Evolutionary conservation across 2,329 filamentous ascomycete genomes (phyloP), one percentile per base, ranked within the genome.

Genomic region (Aspergillus sp.): DNA sequence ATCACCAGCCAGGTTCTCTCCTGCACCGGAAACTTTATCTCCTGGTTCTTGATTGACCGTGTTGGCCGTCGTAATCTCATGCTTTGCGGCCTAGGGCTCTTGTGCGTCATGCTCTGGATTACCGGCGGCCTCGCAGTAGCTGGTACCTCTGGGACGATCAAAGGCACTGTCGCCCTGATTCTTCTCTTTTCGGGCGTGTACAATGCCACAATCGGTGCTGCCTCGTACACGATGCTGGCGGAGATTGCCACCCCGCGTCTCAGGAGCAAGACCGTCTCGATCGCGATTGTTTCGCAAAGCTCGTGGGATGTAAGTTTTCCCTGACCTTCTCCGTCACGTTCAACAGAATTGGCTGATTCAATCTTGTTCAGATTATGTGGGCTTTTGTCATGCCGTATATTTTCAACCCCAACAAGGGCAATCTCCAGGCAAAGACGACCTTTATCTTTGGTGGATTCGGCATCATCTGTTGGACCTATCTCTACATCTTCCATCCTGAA

Each of bases 401-500:
- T 6, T 64, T 64, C 48, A 51, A 64, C 22, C 48, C 55, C 7
- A 57, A 64, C 53, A 55, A 65, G 34, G 67, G 66, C 19, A 67
- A 68, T 41, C 64, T 74, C 2, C 65, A 64, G 25, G 71, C 70
- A 7, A 73, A 71, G 43, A 66, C 72, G 1, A 69, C 67, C n/a
- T 74, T 73, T 45, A 69, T 74, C 22, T 74, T 72, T 49, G 64
- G 66, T 19, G 66, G 69, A 6, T 57, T 68, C n/a, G 65, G 63
- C 30, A 34, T 66, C 7, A 53, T 68, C 3, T 69, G 61, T 19
- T 61, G 66, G 1, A 49, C 67, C 8, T 70, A 69, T 67, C 59
- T 62, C n/a, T 72, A 64, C 48, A 68, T 69, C 30, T 68, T 69
- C 38, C 48, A 73, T 8, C 71, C 71, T 2, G 72, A 73, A 57